Base-by-base conservation (phyloP, 768 basidiomycete species). In the Russula sp. region DNA sequence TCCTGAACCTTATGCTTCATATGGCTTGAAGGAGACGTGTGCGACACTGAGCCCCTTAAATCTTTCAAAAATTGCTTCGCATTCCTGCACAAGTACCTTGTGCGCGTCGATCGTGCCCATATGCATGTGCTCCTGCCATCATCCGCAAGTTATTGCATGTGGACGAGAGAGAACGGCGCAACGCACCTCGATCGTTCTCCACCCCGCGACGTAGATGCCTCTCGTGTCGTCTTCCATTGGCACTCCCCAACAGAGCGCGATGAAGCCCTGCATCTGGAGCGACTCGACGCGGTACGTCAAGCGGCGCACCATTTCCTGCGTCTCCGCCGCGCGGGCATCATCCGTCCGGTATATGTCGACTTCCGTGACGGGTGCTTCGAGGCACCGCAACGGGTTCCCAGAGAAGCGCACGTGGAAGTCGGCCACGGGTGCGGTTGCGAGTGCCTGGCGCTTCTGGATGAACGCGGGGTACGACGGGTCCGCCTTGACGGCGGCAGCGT, bases 81-180 rank as follows among this genome's bases (percentile, higher is more conserved):
- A 2, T 1, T 64, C 63, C 11, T 64, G 10, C 11, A 55, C 16
- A 4, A 64, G 55, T 8, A 55, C 40, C 34, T 55, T 55, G 40
- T 59, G 58, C 2, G 8, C 32, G 16, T 64, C 63, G 8, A 37
- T 6, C 4, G 48, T 44, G 8, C 63, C 63, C 39, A 64, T 16
- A 14, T 39, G 53, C 63, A 64, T 60, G 22, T 60, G 63, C 1
- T 64, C 63, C 63, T 64, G 18, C 37, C 3, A 34, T 27, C 27
- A 35, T n/a, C 8, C 6, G 9, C 2, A 18, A 27, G 13, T n/a
- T 39, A 8, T 7, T 5, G 6, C 37, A 2, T 4, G 52, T 10
- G 32, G 2, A 27, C 3, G 3, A 27, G 27, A 27, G 27, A 27
- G 27, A 27, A 27, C 2, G 27, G 27, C 27, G 27, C 4, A n/a